Percentiles rank a stretch among this genome's conserved stretches.
Evolutionary conservation across 192 early-diverging fungal species (phyloP).

Genomic region (Globomyces pollinis-pini): DNA sequence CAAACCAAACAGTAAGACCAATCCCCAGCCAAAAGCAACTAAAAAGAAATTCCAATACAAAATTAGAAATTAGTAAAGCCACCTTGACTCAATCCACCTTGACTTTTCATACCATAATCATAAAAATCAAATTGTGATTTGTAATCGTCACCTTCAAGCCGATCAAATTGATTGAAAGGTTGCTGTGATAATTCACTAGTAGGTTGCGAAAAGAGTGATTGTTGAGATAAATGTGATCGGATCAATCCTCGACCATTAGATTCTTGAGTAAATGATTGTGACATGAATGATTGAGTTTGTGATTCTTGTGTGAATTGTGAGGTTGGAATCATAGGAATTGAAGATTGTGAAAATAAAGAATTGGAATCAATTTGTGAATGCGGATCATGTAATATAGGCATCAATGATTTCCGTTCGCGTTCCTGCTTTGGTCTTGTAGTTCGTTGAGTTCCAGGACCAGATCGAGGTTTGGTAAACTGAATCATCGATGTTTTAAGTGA

Average conservation of each 20-base stretch:
- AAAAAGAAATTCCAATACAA: no score
- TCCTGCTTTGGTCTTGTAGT: background rate
- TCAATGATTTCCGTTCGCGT: background rate
- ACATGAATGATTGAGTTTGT: background rate
- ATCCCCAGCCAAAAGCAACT: no score
- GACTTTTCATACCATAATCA: slow-evolving; percentile 8
- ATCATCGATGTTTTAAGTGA: slow-evolving; percentile 84
- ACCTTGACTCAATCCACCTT: slow-evolving; percentile 6
- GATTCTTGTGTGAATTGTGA: slow-evolving; percentile 8
- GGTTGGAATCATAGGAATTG: slow-evolving; percentile 15
- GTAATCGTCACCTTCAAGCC: slow-evolving; percentile 35
- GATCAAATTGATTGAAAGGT: slow-evolving; percentile 15
- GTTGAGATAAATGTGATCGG: background rate
- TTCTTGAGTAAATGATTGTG: background rate
- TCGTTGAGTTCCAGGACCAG: background rate
- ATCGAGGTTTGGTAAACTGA: slow-evolving; percentile 58
- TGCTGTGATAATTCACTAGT: background rate
- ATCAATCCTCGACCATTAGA: no score
- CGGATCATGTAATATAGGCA: background rate
- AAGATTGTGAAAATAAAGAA: slow-evolving; percentile 12
- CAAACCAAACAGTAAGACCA: no score
- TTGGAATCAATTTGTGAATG: slow-evolving; percentile 8
- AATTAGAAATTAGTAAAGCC: no score
- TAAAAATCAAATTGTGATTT: slow-evolving; percentile 37
- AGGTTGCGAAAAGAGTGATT: background rate